phyloP scores from a whole-genome alignment of 495 filamentous ascomycete species.

The Penicillium tannophilum region DNA sequence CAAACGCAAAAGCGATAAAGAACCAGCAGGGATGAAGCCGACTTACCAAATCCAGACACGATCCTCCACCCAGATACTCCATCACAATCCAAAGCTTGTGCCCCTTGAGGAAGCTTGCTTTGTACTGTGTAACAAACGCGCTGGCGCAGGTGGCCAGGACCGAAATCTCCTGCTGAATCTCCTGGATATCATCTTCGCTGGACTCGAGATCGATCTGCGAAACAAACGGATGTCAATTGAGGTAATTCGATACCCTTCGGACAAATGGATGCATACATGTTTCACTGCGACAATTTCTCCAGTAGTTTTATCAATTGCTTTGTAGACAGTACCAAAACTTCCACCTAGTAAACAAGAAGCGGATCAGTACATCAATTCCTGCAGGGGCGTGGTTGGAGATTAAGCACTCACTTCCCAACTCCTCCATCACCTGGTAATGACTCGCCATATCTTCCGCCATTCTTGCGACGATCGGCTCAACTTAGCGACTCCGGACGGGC shows the following conservation, averaged over 20 bases:
- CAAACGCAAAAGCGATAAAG: slow-evolving; percentile 3
- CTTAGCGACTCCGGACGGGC: slow-evolving; percentile 22
- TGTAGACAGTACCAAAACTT: slow-evolving; percentile 96
- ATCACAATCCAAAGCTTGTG: slow-evolving; percentile 99
- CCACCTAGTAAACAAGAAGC: slow-evolving; percentile 59
- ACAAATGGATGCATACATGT: slow-evolving; percentile 59
- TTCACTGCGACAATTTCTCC: slow-evolving; percentile 92
- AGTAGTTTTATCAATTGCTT: slow-evolving; percentile 82
- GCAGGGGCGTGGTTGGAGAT: neutral
- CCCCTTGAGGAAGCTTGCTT: slow-evolving; percentile 89
- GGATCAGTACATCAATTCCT: slow-evolving; percentile 13
- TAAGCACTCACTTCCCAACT: slow-evolving; percentile 77
- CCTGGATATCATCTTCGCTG: slow-evolving; percentile 95
- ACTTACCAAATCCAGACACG: slow-evolving; percentile 83
- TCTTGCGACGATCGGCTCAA: slow-evolving; percentile 28
- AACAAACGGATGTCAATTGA: slow-evolving; percentile 27
- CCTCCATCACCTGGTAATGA: slow-evolving; percentile 88
- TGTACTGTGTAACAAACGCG: slow-evolving; percentile 93
- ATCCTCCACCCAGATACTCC: slow-evolving; percentile 94
- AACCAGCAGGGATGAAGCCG: slow-evolving; percentile 4
- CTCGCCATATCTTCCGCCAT: slow-evolving; percentile 68
- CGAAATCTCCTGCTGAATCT: slow-evolving; percentile 97
- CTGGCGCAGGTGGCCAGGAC: slow-evolving; percentile 93
- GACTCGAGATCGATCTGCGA: slow-evolving; percentile 96
- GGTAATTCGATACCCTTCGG: slow-evolving; percentile 5